Percentiles rank a stretch among this genome's conserved stretches.
phyloP scores from a whole-genome alignment of 495 filamentous ascomycete species.

The Xylaria curta region DNA sequence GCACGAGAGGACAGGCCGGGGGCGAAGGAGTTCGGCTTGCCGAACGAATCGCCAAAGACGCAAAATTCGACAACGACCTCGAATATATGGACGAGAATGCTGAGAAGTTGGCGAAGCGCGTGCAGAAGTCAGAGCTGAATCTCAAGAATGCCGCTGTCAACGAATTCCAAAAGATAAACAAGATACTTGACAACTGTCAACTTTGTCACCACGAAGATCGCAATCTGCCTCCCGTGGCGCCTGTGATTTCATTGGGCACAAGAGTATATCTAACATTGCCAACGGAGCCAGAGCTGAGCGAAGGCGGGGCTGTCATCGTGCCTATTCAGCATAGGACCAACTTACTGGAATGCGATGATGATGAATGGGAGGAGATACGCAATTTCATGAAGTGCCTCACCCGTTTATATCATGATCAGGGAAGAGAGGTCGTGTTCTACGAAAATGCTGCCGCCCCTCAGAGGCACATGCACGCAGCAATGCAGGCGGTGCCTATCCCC shows the following conservation, averaged over 20 bases:
- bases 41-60: conserved; percentile 91
- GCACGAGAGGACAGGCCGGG: conserved; percentile 77
- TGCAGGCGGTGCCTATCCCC: conserved; percentile 87
- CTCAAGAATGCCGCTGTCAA: conserved; percentile 86
- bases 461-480: conserved; percentile 79
- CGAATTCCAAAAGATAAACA: conserved; percentile 90
- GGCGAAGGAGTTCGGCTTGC: conserved; percentile 84
- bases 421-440: conserved; percentile 92
- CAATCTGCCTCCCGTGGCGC: conserved; percentile 81
- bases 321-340: conserved; percentile 90
- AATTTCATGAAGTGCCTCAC: conserved; percentile 99
- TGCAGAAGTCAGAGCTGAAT: conserved; percentile 86
- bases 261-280: conserved; percentile 88
- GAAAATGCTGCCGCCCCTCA: conserved; percentile 90
- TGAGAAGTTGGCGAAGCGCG: conserved; percentile 83
- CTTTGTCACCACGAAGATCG: conserved; percentile 94
- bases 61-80: conserved; percentile 88
- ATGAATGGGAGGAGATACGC: conserved; percentile 98
- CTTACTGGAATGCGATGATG: conserved; percentile 95
- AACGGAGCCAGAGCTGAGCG: conserved; percentile 84
- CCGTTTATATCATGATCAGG: conserved; percentile 89
- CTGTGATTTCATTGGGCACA: conserved; percentile 87
- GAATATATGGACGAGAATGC: conserved; percentile 99
- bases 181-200: conserved; percentile 84
- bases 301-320: conserved; percentile 84